These are phyloP conservation scores for Ogataea chonburiensis DNA, from an alignment of 805 yeast species.

Conservation along the genomic window DNA sequence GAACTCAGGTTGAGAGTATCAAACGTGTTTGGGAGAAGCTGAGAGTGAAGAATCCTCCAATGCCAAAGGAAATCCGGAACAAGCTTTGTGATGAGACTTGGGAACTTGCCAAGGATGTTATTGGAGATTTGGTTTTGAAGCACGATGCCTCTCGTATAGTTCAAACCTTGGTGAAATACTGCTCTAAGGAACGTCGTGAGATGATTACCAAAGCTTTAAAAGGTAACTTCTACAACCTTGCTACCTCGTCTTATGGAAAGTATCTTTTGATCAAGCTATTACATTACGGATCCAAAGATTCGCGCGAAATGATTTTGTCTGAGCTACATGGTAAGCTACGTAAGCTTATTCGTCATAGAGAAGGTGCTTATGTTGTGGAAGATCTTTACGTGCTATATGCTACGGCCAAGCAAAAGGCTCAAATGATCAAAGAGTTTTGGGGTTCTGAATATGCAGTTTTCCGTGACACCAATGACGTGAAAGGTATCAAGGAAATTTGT, in stretches of 20 bases:
- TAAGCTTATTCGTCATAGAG: conserved; percentile 92
- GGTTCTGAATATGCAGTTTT: conserved; percentile 94
- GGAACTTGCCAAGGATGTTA: conserved; percentile 73
- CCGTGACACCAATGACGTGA: conserved; percentile 66
- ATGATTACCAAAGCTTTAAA: conserved; percentile 64
- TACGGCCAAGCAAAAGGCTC: conserved; percentile 77
- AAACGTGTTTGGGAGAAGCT: conserved; percentile 88
- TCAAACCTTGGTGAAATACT: conserved; percentile 87
- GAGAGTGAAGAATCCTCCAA: conserved; percentile 79
- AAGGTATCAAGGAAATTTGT: conserved; percentile 64
- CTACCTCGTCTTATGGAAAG: conserved; percentile 92
- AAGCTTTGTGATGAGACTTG: conserved; percentile 81
- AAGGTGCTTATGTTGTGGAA: conserved; percentile 97
- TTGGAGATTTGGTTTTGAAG: conserved; percentile 83
- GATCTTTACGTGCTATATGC: conserved; percentile 86
- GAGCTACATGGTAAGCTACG: conserved; percentile 90
- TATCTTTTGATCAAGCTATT: conserved; percentile 82
- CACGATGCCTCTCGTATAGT: conserved; percentile 97
- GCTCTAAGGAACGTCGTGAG: conserved; percentile 75
- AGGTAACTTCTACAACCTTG: conserved; percentile 76
- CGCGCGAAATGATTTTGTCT: conserved; percentile 70
- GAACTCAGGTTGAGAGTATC: conserved; percentile 78
- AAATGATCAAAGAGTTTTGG: conserved; percentile 95
- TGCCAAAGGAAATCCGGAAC: conserved; percentile 73
- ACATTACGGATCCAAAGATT: conserved; percentile 86